Conservation (phyloP, 345 rosid species). For the Salix udensis region DNA sequence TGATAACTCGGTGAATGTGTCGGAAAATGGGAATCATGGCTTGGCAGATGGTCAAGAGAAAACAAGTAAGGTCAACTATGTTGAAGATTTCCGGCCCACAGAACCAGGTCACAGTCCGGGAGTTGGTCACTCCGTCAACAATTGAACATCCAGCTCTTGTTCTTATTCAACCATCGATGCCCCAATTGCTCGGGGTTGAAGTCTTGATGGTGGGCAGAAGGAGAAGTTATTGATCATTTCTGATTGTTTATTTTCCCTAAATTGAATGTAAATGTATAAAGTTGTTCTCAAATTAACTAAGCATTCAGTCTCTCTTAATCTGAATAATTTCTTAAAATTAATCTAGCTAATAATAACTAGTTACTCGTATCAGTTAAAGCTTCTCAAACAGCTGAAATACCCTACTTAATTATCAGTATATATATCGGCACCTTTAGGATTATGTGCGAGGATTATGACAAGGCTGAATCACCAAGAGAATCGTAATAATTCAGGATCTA, state of each 20-base stretch:
- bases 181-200: neutral
- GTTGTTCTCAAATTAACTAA: neutral
- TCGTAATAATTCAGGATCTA: neutral
- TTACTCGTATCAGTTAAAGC: too few relatives aligned
- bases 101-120: conserved; percentile 47
- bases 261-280: neutral
- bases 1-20: conserved; percentile 1
- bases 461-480: neutral
- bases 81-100: conserved; percentile 37
- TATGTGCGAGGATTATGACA: neutral
- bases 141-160: neutral
- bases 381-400: too few relatives aligned
- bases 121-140: conserved; percentile 40
- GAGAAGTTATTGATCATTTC: neutral
- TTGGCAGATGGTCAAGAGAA: conserved; percentile 9
- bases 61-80: conserved; percentile 16
- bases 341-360: too few relatives aligned
- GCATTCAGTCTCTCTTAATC: neutral
- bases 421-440: too few relatives aligned
- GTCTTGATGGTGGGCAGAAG: neutral
- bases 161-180: too few relatives aligned
- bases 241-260: neutral
- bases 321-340: neutral
- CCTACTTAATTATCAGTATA: too few relatives aligned
- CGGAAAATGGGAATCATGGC: neutral